These are phyloP conservation scores for Dactylellina leptospora DNA, from an alignment of 2,329 filamentous ascomycete genomes.

Conservation along the genomic window DNA sequence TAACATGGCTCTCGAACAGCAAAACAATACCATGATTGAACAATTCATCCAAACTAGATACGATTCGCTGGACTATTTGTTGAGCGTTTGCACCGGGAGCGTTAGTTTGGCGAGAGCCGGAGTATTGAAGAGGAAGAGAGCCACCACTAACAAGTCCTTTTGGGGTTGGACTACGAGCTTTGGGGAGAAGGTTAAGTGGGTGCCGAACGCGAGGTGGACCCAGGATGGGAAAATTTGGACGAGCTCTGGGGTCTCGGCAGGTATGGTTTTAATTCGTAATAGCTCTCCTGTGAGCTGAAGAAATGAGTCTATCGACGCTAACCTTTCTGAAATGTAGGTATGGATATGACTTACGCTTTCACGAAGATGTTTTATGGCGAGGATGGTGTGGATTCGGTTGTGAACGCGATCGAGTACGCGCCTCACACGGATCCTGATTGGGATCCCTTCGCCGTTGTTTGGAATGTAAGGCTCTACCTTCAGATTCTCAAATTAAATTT, in stretches of 20 bases:
- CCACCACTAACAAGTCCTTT: constrained; percentile 72
- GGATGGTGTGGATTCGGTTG: constrained; percentile 55
- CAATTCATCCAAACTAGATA: constrained; percentile 63
- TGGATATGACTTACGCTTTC: constrained; percentile 59
- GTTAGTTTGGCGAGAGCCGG: constrained; percentile 69
- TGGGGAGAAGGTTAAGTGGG: constrained; percentile 68
- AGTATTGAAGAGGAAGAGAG: constrained; percentile 68
- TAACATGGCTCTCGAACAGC: constrained; percentile 57
- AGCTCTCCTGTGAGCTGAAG: neutral
- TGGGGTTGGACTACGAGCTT: constrained; percentile 60
- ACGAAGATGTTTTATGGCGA: constrained; percentile 59
- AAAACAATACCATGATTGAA: constrained; percentile 10
- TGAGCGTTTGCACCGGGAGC: constrained; percentile 74
- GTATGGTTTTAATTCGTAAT: constrained; percentile 60
- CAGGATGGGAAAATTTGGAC: constrained; percentile 74
- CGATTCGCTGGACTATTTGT: constrained; percentile 65
- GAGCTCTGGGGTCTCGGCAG: constrained; percentile 70
- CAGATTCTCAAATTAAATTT: neutral
- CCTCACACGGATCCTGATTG: constrained; percentile 29
- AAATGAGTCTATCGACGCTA: neutral
- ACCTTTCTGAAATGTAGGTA: constrained; percentile 14
- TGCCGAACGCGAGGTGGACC: constrained; percentile 71
- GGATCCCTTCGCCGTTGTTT: constrained; percentile 28
- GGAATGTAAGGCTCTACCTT: constrained; percentile 9
- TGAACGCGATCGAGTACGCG: constrained; percentile 57